A percentile compares a stretch with the other conserved stretches of the same genome.
Conservation (phyloP, 2,329 filamentous ascomycete species). For the Diaporthe sp. region DNA sequence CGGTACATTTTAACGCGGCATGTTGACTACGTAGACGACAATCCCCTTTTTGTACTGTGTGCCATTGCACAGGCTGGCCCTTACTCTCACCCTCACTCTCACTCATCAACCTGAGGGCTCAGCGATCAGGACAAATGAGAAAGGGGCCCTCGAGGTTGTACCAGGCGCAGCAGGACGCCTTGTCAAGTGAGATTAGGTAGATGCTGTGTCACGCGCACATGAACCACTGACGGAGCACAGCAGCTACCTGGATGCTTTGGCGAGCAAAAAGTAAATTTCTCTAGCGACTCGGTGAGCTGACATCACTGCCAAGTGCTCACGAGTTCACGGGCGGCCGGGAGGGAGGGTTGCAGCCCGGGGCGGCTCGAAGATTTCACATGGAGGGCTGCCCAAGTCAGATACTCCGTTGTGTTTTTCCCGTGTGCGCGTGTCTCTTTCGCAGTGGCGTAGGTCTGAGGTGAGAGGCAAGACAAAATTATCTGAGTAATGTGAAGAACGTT, state of each 20-base stretch:
- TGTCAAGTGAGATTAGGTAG: conserved; percentile 26
- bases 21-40: background rate
- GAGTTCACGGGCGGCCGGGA: background rate
- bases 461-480: background rate
- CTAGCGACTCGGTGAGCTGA: conserved; percentile 18
- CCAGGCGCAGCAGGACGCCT: conserved; percentile 9
- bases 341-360: conserved; percentile 26
- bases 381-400: conserved; percentile 11
- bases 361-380: conserved; percentile 24
- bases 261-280: conserved; percentile 31
- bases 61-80: background rate
- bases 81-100: background rate
- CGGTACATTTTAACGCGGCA: background rate
- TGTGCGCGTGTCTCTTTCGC: background rate
- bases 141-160: conserved; percentile 17
- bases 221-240: background rate
- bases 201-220: conserved; percentile 16
- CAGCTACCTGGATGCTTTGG: conserved; percentile 14
- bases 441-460: background rate
- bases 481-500: background rate
- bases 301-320: conserved; percentile 29
- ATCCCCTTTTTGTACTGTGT: background rate
- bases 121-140: conserved; percentile 8
- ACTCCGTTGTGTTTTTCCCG: background rate
- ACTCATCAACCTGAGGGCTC: conserved; percentile 17